Percentiles rank a stretch among this genome's conserved stretches.
Evolutionary conservation across 805 yeast species (phyloP).

Genomic region (Brettanomyces custersianus): DNA sequence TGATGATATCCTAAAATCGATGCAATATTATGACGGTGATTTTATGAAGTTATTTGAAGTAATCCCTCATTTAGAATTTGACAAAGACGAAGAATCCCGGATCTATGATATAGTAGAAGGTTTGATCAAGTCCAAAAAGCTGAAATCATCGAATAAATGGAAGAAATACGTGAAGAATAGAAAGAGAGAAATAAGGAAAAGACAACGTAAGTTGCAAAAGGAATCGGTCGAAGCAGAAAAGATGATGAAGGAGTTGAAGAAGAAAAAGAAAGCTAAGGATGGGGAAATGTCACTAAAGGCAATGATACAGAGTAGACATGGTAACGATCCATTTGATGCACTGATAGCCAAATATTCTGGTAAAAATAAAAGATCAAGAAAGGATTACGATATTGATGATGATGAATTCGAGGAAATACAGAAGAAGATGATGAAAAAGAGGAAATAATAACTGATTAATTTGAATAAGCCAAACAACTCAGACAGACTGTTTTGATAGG

Average conservation of each 20-base stretch:
- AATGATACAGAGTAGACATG: conserved; percentile 41
- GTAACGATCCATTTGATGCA: conserved; percentile 32
- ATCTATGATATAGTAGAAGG: conserved; percentile 42
- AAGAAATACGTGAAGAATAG: conserved; percentile 42
- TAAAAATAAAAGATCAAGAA: conserved; percentile 20
- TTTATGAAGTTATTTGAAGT: conserved; percentile 61
- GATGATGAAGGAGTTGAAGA: conserved; percentile 4
- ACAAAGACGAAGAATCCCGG: conserved; percentile 51
- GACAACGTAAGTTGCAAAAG: conserved; percentile 42
- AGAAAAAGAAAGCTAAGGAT: conserved; percentile 8
- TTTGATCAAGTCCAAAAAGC: conserved; percentile 28
- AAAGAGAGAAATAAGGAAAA: conserved; percentile 36
- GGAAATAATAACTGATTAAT: conserved; percentile 4
- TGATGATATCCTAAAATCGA: conserved; percentile 53
- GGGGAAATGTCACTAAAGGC: conserved; percentile 31
- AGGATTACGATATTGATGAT: conserved; percentile 33
- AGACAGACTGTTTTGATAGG: too few species aligned
- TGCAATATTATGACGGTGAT: conserved; percentile 56
- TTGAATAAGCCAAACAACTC: not conserved
- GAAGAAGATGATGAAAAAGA: conserved; percentile 18
- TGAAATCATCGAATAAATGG: conserved; percentile 23
- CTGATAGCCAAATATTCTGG: conserved; percentile 43
- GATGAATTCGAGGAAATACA: conserved; percentile 43
- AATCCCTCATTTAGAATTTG: conserved; percentile 68
- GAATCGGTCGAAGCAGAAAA: conserved; percentile 60